phyloP scores from a whole-genome alignment of 1,139 yeast genomes.

The Meyerozyma carpophila region DNA sequence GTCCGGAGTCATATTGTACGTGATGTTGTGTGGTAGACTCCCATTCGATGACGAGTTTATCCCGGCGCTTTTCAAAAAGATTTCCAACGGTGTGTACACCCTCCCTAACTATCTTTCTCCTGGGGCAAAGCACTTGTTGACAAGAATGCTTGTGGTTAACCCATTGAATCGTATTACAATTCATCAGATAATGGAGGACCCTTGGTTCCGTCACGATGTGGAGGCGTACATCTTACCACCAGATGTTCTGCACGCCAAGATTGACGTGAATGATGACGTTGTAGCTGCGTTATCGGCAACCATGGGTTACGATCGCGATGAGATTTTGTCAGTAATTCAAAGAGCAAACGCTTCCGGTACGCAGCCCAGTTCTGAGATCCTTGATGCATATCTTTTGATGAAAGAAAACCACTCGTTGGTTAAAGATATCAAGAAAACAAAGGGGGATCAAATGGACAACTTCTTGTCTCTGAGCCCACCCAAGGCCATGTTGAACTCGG shows the following conservation, averaged over 20 bases:
- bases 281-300: conserved; percentile 75
- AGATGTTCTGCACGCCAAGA: conserved; percentile 42
- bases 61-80: conserved; percentile 92
- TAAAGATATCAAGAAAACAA: conserved; percentile 56
- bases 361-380: conserved; percentile 59
- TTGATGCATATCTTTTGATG: conserved; percentile 88
- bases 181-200: conserved; percentile 90
- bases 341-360: conserved; percentile 35
- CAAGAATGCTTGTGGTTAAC: conserved; percentile 93
- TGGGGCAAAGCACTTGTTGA: conserved; percentile 83
- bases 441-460: conserved; percentile 46
- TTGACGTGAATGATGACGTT: conserved; percentile 70
- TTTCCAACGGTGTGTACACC: conserved; percentile 90
- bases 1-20: conserved; percentile 92
- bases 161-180: conserved; percentile 94
- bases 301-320: conserved; percentile 91
- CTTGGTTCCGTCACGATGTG: conserved; percentile 85
- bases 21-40: conserved; percentile 93
- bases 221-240: conserved; percentile 81
- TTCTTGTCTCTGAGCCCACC: conserved; percentile 45
- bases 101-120: conserved; percentile 83
- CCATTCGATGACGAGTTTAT: conserved; percentile 98
- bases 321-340: conserved; percentile 68
- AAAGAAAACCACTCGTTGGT: conserved; percentile 74
- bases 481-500: conserved; percentile 2